Evolutionary conservation across 345 rosid species (phyloP).

Genomic region (Citrus sp.): DNA sequence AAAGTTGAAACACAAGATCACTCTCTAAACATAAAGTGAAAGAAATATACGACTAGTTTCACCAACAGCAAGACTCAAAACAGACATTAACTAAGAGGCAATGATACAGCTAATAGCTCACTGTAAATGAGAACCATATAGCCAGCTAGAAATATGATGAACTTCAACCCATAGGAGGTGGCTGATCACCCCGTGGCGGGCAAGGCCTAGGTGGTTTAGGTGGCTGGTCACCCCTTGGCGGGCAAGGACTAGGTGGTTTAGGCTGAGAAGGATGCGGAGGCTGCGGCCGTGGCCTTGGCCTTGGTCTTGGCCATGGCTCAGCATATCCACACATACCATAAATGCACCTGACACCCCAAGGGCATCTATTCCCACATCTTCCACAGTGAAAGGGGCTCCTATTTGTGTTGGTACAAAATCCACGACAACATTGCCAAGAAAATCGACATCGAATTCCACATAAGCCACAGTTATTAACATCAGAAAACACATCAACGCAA

Average conservation of each 20-base stretch:
- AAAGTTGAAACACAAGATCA: not conserved
- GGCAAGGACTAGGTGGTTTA: not conserved
- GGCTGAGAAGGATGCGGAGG: conserved; percentile 12
- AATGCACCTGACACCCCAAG: conserved; percentile 23
- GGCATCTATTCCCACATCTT: conserved; percentile 43
- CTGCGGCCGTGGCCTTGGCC: conserved; percentile 15
- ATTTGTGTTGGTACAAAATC: conserved; percentile 38
- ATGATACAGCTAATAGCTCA: too few species aligned
- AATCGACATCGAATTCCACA: conserved; percentile 44
- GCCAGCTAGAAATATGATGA: not conserved
- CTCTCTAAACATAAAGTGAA: not conserved
- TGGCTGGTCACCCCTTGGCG: not conserved
- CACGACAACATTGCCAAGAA: conserved; percentile 46
- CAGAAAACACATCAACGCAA: conserved; percentile 44
- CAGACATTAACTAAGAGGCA: not conserved
- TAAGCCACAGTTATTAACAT: conserved; percentile 42
- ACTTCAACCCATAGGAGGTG: not conserved
- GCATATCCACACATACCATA: conserved; percentile 67
- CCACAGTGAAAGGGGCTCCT: conserved; percentile 39
- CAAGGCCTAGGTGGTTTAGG: too few species aligned
- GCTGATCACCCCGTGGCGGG: conserved; percentile 6
- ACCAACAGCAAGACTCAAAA: not conserved
- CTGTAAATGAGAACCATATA: not conserved
- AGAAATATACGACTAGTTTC: not conserved
- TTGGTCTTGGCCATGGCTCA: conserved; percentile 13